Base-by-base conservation (phyloP, 495 filamentous ascomycete species). In the Penicillium fimorum region DNA sequence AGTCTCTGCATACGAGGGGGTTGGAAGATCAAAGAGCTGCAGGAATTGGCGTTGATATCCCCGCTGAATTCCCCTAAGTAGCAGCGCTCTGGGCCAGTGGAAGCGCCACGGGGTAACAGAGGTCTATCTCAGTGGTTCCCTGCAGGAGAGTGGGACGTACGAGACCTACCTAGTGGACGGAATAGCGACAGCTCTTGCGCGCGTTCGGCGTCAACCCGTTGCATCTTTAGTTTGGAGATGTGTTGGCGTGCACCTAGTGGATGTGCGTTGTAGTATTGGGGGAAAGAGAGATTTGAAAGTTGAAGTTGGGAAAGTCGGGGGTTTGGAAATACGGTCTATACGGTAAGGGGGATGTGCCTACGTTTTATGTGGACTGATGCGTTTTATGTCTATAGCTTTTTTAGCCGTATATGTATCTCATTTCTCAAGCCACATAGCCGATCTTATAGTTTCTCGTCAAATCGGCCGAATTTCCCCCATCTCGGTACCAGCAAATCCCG, bases 101-200 rank as follows among this genome's bases (percentile, higher is more conserved):
- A 67, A 56, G 55, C 65, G 64, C 70, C 76, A 78, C 76, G 76
- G 66, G 76, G 69, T 48, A 61, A 49, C 41, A 58, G 41, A 58
- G 13, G 42, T 49, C 57, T 47, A 49, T 69, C 51, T 77, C 61
- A 79, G 65, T 79, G 76, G 76, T 55, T 71, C 63, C 62, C 50
- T 59, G 51, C 49, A 44, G 46, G 57, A 40, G 53, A 67, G 62
- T 64, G 60, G 63, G 53, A 67, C 70, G 64, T 68, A 79, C 63
- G 59, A 61, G 53, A 67, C 70, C 63, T 68, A 79, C 76, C 76
- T 63, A 79, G 62, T 58, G 76, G 76, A 53, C 76, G 70, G 61
- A 79, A 77, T 45, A 79, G 69, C 56, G 76, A 79, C 66, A 79
- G 63, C 47, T 77, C 60, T 59, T 72, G 70, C 52, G 74, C 76